Evolutionary conservation across 1,139 yeast species (phyloP), one percentile per base, ranked within the genome.

Genomic region (Yamadazyma diddensiae): DNA sequence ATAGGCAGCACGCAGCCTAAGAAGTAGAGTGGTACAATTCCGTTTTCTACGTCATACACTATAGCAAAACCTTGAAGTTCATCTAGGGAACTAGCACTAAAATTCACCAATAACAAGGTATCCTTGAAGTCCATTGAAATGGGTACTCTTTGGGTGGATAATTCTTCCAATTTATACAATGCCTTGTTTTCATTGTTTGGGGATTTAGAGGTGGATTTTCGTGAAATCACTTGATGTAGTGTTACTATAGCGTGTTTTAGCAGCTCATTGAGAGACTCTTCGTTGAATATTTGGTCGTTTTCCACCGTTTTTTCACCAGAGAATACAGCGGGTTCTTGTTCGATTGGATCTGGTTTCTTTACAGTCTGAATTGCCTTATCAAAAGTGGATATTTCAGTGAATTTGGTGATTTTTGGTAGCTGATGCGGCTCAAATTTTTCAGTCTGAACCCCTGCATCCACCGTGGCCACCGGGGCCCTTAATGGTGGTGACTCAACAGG

Each of bases 1-100:
- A 45, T 69, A 1, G 78, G 59, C 2, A 69, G 49, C 4, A 59
- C 38, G 36, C 62, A 50, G 13, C 62, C 57, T 30, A 79, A 64
- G 24, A 66, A 63, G 9, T 38, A 14, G 6, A 28, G 14, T 4
- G 49, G 47, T 4, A 42, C 28, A 15, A 36, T 41, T 2, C 24
- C 22, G 9, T 34, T 33, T 5, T 13, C 15, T 18, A 14, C 21
- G 3, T 30, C 22, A 24, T 30, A 39, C 13, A 40, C 22, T 11
- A 39, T 26, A 1, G 42, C 45, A 28, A 36, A 34, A 6, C 43
- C 46, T 24, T 28, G 39, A 14, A 29, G 36, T 10, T 41, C 41
- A 5, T 34, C 32, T 4, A 14, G 14, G 5, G 24, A 22, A 2
- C 17, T n/a, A n/a, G 27, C 19, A 19, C 23, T 36, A 21, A 35